These are phyloP conservation scores for Colletotrichum viniferum DNA, from an alignment of 2,329 filamentous ascomycete species.

Conservation along the genomic window DNA sequence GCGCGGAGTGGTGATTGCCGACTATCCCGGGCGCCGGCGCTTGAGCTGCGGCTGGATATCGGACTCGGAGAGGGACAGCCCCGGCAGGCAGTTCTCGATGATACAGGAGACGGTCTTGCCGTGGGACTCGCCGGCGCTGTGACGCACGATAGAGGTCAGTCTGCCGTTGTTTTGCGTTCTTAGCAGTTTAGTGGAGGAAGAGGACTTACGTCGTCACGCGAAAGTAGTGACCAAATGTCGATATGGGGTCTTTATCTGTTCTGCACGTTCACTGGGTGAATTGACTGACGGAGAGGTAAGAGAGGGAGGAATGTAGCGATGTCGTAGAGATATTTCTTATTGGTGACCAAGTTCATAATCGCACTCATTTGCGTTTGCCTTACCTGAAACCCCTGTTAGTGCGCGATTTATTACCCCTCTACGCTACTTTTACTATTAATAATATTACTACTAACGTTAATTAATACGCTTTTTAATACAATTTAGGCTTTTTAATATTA, in stretches of 20 bases:
- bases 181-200: neutral
- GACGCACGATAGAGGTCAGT: neutral
- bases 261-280: neutral
- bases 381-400: too few species aligned
- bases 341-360: neutral
- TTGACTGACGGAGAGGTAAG: neutral
- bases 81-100: constrained; percentile 88
- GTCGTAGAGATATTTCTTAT: neutral
- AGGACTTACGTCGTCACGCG: constrained; percentile 76
- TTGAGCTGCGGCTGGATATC: constrained; percentile 97
- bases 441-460: too few species aligned
- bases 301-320: neutral
- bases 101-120: constrained; percentile 93
- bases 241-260: constrained; percentile 61
- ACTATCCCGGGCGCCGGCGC: constrained; percentile 86
- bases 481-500: too few species aligned
- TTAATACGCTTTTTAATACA: too few species aligned
- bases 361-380: too few species aligned
- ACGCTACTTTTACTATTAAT: too few species aligned
- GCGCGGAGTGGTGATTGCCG: constrained; percentile 85
- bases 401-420: too few species aligned
- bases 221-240: constrained; percentile 84
- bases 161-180: neutral
- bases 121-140: constrained; percentile 69
- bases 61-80: constrained; percentile 80